Conservation (phyloP, 768 basidiomycete species). For the Xerocomus spinulosus region DNA sequence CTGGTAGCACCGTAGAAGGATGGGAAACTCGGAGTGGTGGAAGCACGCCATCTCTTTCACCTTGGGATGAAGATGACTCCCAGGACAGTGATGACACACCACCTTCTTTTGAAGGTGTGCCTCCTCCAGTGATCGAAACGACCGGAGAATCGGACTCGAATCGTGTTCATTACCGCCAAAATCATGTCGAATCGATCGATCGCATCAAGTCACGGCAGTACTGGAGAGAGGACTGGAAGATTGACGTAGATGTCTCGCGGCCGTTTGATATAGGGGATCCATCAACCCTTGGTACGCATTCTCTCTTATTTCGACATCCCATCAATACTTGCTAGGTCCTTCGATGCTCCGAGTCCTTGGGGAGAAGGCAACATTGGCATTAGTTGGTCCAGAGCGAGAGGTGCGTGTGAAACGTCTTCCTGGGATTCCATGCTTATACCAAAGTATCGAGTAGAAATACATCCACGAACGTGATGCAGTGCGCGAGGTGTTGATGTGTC, state of each 20-base stretch:
- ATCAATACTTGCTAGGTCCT: slow-evolving; percentile 37
- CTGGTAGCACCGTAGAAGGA: slow-evolving; percentile 42
- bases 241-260: slow-evolving; percentile 37
- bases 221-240: slow-evolving; percentile 66
- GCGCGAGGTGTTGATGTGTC: slow-evolving; percentile 67
- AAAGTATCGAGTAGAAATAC: slow-evolving; percentile 47
- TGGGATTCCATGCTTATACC: neutral
- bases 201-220: slow-evolving; percentile 61
- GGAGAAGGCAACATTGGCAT: slow-evolving; percentile 34
- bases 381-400: slow-evolving; percentile 41
- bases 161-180: slow-evolving; percentile 3
- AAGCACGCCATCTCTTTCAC: slow-evolving; percentile 66
- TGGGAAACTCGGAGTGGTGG: slow-evolving; percentile 47
- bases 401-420: slow-evolving; percentile 22
- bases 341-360: slow-evolving; percentile 37
- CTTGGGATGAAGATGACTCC: slow-evolving; percentile 52
- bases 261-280: slow-evolving; percentile 64
- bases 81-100: slow-evolving; percentile 15
- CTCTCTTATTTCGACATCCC: neutral
- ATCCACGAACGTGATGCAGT: slow-evolving; percentile 74
- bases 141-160: neutral
- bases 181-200: slow-evolving; percentile 55
- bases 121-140: slow-evolving; percentile 2
- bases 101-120: slow-evolving; percentile 11
- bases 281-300: slow-evolving; percentile 59